phyloP scores from a whole-genome alignment of 1,284 basidiomycete species.

The Sutorius eximius region DNA sequence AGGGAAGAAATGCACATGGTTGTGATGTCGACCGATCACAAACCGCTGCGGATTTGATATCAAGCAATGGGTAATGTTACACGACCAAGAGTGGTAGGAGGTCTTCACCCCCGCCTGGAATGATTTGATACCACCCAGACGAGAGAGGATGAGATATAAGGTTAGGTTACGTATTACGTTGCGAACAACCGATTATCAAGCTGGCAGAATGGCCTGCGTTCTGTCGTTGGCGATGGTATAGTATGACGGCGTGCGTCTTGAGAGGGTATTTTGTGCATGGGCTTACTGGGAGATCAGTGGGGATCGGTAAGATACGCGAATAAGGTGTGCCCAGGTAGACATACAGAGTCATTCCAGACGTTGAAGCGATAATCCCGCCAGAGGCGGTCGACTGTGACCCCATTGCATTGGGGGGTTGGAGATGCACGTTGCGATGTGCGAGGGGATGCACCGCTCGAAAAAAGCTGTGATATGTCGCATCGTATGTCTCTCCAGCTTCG shows the following conservation, averaged over 20 bases:
- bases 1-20: conserved; percentile 19
- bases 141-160: conserved; percentile 24
- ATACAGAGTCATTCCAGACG: conserved; percentile 50
- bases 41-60: conserved; percentile 13
- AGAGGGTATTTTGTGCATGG: conserved; percentile 24
- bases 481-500: conserved; percentile 65
- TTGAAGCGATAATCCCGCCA: conserved; percentile 67
- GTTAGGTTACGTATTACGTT: conserved; percentile 35
- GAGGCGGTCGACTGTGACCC: conserved; percentile 62
- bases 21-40: conserved; percentile 11
- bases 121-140: conserved; percentile 13
- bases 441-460: conserved; percentile 39
- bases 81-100: conserved; percentile 28
- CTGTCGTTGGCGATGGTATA: conserved; percentile 31
- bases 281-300: conserved; percentile 22
- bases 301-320: conserved; percentile 6
- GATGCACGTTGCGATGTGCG: conserved; percentile 34
- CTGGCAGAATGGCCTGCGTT: conserved; percentile 32
- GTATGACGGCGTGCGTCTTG: conserved; percentile 23
- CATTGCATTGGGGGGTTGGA: conserved; percentile 42
- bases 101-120: conserved; percentile 11
- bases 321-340: conserved; percentile 9
- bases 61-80: conserved; percentile 28
- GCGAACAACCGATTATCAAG: conserved; percentile 28
- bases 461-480: conserved; percentile 61